Percentiles rank a stretch among this genome's conserved stretches.
phyloP scores from a whole-genome alignment of 2,329 filamentous ascomycete species.

The Didymella exigua region DNA sequence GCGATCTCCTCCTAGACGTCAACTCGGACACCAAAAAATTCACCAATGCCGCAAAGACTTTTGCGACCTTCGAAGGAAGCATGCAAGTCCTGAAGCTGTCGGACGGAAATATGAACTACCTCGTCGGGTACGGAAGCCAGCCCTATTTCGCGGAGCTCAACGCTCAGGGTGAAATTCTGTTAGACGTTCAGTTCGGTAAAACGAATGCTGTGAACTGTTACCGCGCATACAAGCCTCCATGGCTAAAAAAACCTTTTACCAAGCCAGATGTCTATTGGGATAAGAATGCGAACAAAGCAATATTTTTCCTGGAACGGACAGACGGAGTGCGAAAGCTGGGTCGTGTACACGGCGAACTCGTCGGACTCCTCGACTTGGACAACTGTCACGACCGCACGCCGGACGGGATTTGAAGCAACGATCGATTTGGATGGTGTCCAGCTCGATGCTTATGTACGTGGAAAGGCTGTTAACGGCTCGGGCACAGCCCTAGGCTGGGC shows the following conservation, averaged over 20 bases:
- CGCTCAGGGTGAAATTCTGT: conserved; percentile 47
- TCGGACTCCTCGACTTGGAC: conserved; percentile 20
- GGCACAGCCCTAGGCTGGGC: not conserved
- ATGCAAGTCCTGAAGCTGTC: not conserved
- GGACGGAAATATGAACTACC: not conserved
- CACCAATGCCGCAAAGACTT: not conserved
- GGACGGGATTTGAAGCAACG: not conserved
- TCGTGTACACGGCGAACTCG: conserved; percentile 33
- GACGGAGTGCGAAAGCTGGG: conserved; percentile 33
- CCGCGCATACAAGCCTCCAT: conserved; percentile 40
- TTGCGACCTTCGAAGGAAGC: not conserved
- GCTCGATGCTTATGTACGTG: not conserved
- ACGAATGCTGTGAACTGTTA: conserved; percentile 44
- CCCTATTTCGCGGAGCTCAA: conserved; percentile 54
- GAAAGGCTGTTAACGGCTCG: not conserved
- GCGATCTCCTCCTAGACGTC: conserved; percentile 22
- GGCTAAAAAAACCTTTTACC: conserved; percentile 26
- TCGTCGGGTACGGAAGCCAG: not conserved
- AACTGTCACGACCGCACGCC: conserved; percentile 1
- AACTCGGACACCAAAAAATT: not conserved
- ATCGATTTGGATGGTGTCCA: not conserved
- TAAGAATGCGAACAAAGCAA: conserved; percentile 11
- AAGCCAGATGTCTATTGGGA: conserved; percentile 25
- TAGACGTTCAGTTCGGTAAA: conserved; percentile 51
- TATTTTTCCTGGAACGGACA: conserved; percentile 40